phyloP scores from a whole-genome alignment of 129 eudicot species.

The Helianthus annuus region DNA sequence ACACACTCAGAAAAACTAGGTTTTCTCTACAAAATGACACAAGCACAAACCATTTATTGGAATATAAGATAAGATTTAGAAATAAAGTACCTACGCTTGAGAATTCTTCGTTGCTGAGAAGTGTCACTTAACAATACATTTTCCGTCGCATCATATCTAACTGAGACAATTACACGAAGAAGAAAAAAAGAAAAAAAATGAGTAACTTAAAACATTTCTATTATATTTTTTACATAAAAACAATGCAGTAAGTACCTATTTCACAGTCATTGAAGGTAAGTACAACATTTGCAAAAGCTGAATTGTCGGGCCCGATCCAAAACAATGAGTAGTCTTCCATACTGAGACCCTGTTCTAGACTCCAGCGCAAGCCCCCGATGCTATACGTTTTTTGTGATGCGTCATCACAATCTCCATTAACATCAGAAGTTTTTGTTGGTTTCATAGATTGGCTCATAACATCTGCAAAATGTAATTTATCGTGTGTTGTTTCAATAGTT shows the following conservation, averaged over 20 bases:
- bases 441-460: conserved; percentile 46
- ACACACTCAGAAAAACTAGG: background rate
- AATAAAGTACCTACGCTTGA: conserved; percentile 84
- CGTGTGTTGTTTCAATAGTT: conserved; percentile 30
- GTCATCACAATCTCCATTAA: conserved; percentile 37
- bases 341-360: conserved; percentile 48
- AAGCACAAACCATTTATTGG: background rate
- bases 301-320: conserved; percentile 82
- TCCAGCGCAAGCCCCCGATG: conserved; percentile 84
- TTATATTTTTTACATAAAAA: background rate
- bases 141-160: conserved; percentile 81
- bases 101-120: conserved; percentile 77
- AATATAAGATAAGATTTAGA: conserved; percentile 10
- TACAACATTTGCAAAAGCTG: conserved; percentile 83
- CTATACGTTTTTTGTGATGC: conserved; percentile 35
- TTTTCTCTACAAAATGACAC: background rate
- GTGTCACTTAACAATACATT: conserved; percentile 56
- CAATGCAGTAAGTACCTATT: conserved; percentile 55
- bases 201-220: background rate
- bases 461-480: conserved; percentile 61
- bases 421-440: conserved; percentile 39
- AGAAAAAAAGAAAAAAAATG: background rate
- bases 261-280: conserved; percentile 84
- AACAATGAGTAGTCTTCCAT: conserved; percentile 77
- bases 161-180: conserved; percentile 44